These are phyloP conservation scores for Ambrosia hybrid DNA, from an alignment of 140 eudicot genomes.

Conservation along the genomic window DNA sequence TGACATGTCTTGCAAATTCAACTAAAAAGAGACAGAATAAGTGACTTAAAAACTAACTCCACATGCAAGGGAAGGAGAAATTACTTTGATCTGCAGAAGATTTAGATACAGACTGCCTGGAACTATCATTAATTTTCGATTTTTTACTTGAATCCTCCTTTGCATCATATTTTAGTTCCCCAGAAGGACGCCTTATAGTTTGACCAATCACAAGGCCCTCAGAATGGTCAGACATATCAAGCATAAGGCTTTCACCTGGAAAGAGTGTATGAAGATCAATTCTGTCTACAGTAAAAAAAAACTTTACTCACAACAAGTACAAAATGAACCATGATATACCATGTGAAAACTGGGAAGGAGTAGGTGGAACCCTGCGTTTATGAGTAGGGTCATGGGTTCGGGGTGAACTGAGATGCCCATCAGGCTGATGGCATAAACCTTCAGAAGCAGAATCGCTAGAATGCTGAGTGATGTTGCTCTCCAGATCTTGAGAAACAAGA, in stretches of 20 bases:
- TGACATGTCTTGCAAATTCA: conserved; percentile 54
- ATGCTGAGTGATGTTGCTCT: conserved; percentile 41
- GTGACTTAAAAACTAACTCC: neutral
- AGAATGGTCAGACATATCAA: conserved; percentile 56
- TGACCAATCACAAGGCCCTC: conserved; percentile 67
- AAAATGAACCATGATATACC: conserved; percentile 36
- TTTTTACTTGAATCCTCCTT: conserved; percentile 42
- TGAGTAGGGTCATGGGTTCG: conserved; percentile 36
- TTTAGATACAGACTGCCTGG: conserved; percentile 33
- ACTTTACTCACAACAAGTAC: conserved; percentile 17
- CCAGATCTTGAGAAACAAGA: conserved; percentile 64
- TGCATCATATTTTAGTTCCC: conserved; percentile 34
- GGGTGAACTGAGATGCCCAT: conserved; percentile 44
- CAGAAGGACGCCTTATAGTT: conserved; percentile 70
- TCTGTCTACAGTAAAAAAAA: conserved; percentile 18
- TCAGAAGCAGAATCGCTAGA: conserved; percentile 37
- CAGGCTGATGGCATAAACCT: conserved; percentile 37
- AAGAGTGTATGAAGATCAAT: conserved; percentile 16
- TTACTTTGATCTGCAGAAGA: conserved; percentile 59
- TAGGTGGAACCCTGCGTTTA: conserved; percentile 55
- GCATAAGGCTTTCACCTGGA: conserved; percentile 74
- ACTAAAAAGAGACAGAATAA: conserved; percentile 19
- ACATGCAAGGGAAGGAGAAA: conserved; percentile 36
- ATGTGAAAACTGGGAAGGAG: conserved; percentile 52
- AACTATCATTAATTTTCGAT: conserved; percentile 34